Conservation (phyloP, 2,329 filamentous ascomycete genomes). For the Hymenoscyphus infarciens region DNA sequence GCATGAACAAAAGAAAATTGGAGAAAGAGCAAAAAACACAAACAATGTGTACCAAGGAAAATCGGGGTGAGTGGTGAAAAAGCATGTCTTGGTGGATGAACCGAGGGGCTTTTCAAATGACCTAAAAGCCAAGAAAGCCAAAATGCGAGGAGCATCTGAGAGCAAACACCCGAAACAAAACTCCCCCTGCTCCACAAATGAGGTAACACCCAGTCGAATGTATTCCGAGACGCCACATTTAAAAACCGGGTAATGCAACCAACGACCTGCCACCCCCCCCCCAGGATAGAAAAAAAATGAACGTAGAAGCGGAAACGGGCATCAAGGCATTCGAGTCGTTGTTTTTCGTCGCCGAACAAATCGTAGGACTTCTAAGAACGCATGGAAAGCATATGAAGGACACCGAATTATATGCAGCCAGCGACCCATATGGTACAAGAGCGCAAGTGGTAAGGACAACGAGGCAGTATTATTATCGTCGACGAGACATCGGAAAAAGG, state of each 20-base stretch:
- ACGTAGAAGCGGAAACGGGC: slow-evolving; percentile 27
- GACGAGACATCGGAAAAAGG: slow-evolving; percentile 13
- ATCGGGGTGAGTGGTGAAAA: not conserved
- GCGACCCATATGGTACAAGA: slow-evolving; percentile 37
- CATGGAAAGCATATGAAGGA: slow-evolving; percentile 27
- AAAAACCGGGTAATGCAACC: slow-evolving; percentile 29
- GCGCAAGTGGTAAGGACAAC: slow-evolving; percentile 26
- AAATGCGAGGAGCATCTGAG: slow-evolving; percentile 1
- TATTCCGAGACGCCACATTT: slow-evolving; percentile 20
- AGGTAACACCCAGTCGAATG: slow-evolving; percentile 10
- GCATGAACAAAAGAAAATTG: slow-evolving; percentile 11
- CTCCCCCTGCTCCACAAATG: slow-evolving; percentile 15
- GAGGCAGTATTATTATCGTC: slow-evolving; percentile 18
- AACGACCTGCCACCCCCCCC: slow-evolving; percentile 18
- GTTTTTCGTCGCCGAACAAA: slow-evolving; percentile 31
- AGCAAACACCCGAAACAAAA: slow-evolving; percentile 16
- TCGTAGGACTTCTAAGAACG: slow-evolving; percentile 31
- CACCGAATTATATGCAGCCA: slow-evolving; percentile 33
- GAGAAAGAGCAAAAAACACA: slow-evolving; percentile 7
- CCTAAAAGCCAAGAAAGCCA: slow-evolving; percentile 6
- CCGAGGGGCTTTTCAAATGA: slow-evolving; percentile 10
- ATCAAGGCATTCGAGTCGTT: slow-evolving; percentile 34
- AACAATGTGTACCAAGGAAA: slow-evolving; percentile 4
- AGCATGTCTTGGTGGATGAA: slow-evolving; percentile 4
- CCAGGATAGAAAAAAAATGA: slow-evolving; percentile 16